phyloP scores from a whole-genome alignment of 331 rosid genomes.

The Pyrus hybrid region DNA sequence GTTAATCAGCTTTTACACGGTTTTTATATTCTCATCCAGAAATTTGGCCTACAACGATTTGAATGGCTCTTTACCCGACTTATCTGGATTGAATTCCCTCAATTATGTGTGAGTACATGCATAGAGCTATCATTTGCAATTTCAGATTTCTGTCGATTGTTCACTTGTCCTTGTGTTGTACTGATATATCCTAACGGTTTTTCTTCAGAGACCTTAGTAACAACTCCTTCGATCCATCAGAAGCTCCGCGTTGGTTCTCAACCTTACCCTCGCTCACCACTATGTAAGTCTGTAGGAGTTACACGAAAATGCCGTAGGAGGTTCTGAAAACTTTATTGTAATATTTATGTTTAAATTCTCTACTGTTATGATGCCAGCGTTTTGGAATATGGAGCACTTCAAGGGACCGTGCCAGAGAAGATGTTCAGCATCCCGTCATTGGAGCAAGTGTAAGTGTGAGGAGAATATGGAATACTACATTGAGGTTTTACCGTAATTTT shows the following conservation, averaged over 20 bases:
- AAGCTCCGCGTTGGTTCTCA: constrained; percentile 72
- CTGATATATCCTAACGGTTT: constrained; percentile 6
- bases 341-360: constrained; percentile 10
- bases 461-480: neutral
- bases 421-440: neutral
- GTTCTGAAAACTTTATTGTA: neutral
- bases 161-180: constrained; percentile 2
- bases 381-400: constrained; percentile 62
- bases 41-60: constrained; percentile 59
- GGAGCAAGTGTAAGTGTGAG: neutral
- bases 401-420: constrained; percentile 27
- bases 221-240: constrained; percentile 62
- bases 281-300: constrained; percentile 44
- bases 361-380: constrained; percentile 26
- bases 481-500: no score
- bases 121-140: neutral
- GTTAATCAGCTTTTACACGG: neutral
- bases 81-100: constrained; percentile 53
- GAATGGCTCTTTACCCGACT: constrained; percentile 67
- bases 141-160: neutral
- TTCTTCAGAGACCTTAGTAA: constrained; percentile 73
- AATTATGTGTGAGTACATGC: constrained; percentile 62
- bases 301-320: neutral
- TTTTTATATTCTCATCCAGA: constrained; percentile 35
- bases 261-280: constrained; percentile 62